These are phyloP conservation scores for Closterium sp. DNA, from an alignment of 139 green algal genomes.

Conservation along the genomic window DNA sequence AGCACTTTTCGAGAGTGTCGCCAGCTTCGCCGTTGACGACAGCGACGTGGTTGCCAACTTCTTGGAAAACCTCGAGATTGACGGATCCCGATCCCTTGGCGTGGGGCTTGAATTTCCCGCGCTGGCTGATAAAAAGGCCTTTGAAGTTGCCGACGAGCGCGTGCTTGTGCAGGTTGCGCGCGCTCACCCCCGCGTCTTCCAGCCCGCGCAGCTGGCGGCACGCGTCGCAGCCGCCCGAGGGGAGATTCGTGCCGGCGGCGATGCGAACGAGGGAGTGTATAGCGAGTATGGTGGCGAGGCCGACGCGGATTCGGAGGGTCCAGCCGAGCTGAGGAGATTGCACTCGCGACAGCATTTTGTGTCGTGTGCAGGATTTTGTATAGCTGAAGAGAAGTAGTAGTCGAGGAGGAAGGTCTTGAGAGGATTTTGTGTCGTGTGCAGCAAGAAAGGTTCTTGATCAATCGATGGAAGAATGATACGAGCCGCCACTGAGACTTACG, in stretches of 20 bases:
- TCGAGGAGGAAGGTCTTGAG: no score
- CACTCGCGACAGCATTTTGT: not conserved
- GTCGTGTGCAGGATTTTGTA: no score
- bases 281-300: not conserved
- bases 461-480: no score
- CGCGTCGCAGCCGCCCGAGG: not conserved
- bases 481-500: no score
- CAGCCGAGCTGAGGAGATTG: no score
- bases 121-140: not conserved
- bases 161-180: not conserved
- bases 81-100: not conserved
- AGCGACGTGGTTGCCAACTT: not conserved
- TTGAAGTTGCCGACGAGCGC: not conserved
- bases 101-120: not conserved
- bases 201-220: not conserved
- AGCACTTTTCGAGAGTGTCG: not conserved
- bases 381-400: no score
- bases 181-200: not conserved
- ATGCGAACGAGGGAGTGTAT: not conserved
- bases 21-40: not conserved
- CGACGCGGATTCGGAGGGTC: no score
- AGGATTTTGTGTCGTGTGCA: no score
- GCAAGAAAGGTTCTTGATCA: no score
- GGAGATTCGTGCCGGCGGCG: not conserved
- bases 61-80: not conserved